These are phyloP conservation scores for Massarina eburnea DNA, from an alignment of 2,329 filamentous ascomycete species.

Conservation along the genomic window DNA sequence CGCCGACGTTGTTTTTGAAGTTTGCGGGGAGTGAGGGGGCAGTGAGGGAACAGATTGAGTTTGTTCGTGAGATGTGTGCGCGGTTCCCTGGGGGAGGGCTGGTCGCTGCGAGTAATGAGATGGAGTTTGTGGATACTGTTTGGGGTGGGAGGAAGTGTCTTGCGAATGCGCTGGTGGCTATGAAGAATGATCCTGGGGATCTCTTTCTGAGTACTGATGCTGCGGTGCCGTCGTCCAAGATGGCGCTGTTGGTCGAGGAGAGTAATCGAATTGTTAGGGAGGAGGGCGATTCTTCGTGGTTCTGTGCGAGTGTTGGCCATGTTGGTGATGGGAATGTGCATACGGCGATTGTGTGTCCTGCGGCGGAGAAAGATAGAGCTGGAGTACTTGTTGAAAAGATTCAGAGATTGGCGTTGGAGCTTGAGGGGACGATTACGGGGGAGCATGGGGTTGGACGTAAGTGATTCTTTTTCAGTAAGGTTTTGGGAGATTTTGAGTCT, in stretches of 20 bases:
- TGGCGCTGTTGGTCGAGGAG: conserved; percentile 73
- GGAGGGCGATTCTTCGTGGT: conserved; percentile 19
- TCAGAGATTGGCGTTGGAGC: conserved; percentile 74
- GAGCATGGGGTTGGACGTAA: conserved; percentile 83
- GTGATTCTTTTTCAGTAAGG: not conserved
- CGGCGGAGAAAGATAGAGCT: conserved; percentile 22
- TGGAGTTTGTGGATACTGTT: conserved; percentile 63
- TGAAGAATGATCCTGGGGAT: conserved; percentile 60
- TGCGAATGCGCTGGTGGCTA: conserved; percentile 68
- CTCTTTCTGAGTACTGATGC: conserved; percentile 75
- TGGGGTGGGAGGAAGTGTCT: conserved; percentile 76
- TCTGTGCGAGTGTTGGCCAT: conserved; percentile 63
- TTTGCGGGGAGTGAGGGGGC: conserved; percentile 65
- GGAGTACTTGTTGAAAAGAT: conserved; percentile 55
- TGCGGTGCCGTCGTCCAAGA: conserved; percentile 70
- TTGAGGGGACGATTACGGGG: conserved; percentile 82
- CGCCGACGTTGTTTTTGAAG: conserved; percentile 73
- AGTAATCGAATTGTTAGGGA: conserved; percentile 65
- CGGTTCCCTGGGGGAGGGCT: conserved; percentile 63
- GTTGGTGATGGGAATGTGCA: conserved; percentile 63
- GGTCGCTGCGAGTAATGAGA: conserved; percentile 57
- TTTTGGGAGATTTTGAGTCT: too few relatives aligned
- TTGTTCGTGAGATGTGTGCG: conserved; percentile 63
- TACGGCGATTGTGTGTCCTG: conserved; percentile 32
- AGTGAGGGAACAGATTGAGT: conserved; percentile 73